Evolutionary conservation across 345 rosid species (phyloP).

Genomic region (Brassica incana): DNA sequence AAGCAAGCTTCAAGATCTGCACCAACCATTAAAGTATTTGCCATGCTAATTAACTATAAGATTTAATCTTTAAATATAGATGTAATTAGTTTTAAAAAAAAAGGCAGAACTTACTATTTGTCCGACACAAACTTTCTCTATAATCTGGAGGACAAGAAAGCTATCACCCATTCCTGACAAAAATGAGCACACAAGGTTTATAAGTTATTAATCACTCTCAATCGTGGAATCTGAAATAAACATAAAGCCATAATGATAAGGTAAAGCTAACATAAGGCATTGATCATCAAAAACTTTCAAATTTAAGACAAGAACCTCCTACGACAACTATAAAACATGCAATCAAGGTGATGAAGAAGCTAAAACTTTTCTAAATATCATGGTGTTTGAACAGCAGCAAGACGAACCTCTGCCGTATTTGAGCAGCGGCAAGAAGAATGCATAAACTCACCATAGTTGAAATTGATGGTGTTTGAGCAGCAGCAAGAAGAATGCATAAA

Average conservation of each 20-base stretch:
- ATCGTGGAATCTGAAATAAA: constrained; percentile 44
- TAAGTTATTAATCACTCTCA: constrained; percentile 43
- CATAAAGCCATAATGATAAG: constrained; percentile 9
- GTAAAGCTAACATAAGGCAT: neutral
- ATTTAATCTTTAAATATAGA: neutral
- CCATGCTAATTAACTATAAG: neutral
- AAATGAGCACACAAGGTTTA: constrained; percentile 50
- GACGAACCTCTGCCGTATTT: no score
- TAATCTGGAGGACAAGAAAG: constrained; percentile 52
- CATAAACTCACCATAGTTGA: no score
- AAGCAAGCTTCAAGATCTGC: no score
- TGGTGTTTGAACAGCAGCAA: no score
- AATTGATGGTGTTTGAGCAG: no score
- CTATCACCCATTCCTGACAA: constrained; percentile 68
- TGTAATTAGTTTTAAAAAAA: neutral
- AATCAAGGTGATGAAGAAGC: constrained; percentile 66
- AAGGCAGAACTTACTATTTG: constrained; percentile 54
- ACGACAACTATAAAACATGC: constrained; percentile 55
- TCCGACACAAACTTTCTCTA: constrained; percentile 52
- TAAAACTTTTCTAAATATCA: constrained; percentile 28
- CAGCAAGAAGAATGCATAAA: no score
- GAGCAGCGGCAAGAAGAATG: no score
- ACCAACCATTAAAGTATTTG: neutral
- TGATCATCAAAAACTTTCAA: neutral
- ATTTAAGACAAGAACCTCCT: constrained; percentile 42